These are phyloP conservation scores for Fusarium metavorans DNA, from an alignment of 2,329 filamentous ascomycete genomes.

Conservation along the genomic window DNA sequence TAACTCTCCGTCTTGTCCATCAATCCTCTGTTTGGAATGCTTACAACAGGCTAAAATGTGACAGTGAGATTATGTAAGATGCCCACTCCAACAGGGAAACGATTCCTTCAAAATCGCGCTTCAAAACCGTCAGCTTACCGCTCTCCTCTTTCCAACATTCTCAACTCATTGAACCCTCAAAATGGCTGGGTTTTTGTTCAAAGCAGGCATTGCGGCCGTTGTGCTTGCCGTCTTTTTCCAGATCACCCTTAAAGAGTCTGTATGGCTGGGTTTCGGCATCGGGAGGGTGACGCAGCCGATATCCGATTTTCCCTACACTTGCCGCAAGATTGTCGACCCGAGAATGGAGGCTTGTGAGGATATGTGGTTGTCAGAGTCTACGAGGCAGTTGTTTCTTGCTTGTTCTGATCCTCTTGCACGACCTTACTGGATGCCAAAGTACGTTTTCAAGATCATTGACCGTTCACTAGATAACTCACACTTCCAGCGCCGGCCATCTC, in stretches of 20 bases:
- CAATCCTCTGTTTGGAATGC: neutral
- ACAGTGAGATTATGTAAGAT: neutral
- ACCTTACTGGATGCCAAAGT: constrained; percentile 33
- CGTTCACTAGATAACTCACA: neutral
- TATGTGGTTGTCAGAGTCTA: constrained; percentile 42
- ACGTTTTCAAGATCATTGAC: accelerated
- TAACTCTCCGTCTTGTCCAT: neutral
- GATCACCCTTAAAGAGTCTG: constrained; percentile 33
- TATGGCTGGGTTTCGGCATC: constrained; percentile 41
- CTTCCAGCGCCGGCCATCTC: constrained; percentile 24
- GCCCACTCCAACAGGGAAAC: neutral
- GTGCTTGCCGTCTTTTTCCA: constrained; percentile 39
- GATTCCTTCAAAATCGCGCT: neutral
- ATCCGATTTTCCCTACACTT: constrained; percentile 41
- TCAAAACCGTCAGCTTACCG: neutral
- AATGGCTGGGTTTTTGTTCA: constrained; percentile 27
- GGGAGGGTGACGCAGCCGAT: constrained; percentile 34
- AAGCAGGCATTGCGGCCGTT: constrained; percentile 23
- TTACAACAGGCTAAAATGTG: neutral
- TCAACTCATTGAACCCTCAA: neutral
- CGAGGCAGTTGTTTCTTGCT: constrained; percentile 39
- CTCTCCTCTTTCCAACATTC: neutral
- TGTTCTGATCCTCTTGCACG: constrained; percentile 37
- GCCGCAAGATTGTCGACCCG: constrained; percentile 35
- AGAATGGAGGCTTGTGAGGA: constrained; percentile 41